These are phyloP conservation scores for Lizonia empirigonia DNA, from an alignment of 2,329 filamentous ascomycete genomes.

Conservation along the genomic window DNA sequence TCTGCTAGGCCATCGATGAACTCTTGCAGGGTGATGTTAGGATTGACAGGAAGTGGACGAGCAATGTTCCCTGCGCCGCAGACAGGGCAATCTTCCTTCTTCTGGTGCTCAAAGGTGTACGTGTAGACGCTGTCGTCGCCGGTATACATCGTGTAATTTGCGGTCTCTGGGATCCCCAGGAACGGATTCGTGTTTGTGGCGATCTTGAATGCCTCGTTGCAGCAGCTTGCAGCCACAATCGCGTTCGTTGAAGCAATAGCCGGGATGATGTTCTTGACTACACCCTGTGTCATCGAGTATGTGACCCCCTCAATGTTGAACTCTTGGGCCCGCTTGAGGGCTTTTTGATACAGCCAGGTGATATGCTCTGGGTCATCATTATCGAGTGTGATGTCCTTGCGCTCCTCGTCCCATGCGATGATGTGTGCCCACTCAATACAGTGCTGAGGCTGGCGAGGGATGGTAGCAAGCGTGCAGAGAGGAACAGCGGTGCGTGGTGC, in stretches of 20 bases:
- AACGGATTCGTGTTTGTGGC: slow-evolving; percentile 81
- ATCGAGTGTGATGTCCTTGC: slow-evolving; percentile 79
- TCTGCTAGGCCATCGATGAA: slow-evolving; percentile 84
- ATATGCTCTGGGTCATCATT: slow-evolving; percentile 97
- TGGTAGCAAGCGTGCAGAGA: slow-evolving; percentile 93
- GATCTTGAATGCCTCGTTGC: slow-evolving; percentile 96
- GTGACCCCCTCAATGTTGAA: slow-evolving; percentile 93
- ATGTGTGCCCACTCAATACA: slow-evolving; percentile 99
- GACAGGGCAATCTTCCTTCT: slow-evolving; percentile 92
- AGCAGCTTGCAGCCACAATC: slow-evolving; percentile 92
- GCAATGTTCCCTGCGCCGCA: slow-evolving; percentile 75
- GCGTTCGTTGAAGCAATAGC: slow-evolving; percentile 98
- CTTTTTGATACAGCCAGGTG: slow-evolving; percentile 92
- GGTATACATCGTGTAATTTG: slow-evolving; percentile 98
- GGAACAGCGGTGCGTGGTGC: slow-evolving; percentile 96
- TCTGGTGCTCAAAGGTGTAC: slow-evolving; percentile 94
- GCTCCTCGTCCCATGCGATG: slow-evolving; percentile 85
- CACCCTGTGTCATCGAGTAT: slow-evolving; percentile 93
- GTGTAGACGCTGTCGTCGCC: slow-evolving; percentile 96
- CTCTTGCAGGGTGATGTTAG: slow-evolving; percentile 75
- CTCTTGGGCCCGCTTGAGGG: slow-evolving; percentile 78
- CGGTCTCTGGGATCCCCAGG: slow-evolving; percentile 72
- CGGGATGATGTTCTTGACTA: slow-evolving; percentile 99
- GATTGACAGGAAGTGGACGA: slow-evolving; percentile 73
- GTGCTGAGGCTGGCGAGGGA: slow-evolving; percentile 95